Percentiles rank a stretch among this genome's conserved stretches.
Conservation (phyloP, 257 asterid genomes). For the Primulina eburnea region DNA sequence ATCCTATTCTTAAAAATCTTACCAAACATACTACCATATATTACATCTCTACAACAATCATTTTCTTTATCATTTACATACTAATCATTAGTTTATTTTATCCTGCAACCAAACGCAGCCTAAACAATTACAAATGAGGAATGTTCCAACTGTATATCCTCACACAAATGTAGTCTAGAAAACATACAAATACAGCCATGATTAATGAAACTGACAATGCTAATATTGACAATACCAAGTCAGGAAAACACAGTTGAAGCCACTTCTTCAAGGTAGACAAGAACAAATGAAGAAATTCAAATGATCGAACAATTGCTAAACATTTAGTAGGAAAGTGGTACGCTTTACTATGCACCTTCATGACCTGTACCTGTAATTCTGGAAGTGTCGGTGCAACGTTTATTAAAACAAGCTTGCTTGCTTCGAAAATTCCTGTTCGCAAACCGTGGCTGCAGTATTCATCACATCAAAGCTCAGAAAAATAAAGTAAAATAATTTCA, state of each 20-base stretch:
- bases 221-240: background rate
- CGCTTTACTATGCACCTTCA: background rate
- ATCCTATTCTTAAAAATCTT: no score
- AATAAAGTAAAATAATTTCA: conserved; percentile 3
- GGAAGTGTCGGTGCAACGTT: conserved; percentile 91
- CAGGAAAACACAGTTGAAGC: background rate
- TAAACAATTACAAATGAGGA: conserved; percentile 9
- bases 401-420: conserved; percentile 83
- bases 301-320: background rate
- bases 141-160: background rate
- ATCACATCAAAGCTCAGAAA: conserved; percentile 11
- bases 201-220: background rate
- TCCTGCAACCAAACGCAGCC: no score
- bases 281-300: conserved; percentile 3
- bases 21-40: no score
- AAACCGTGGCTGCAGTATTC: conserved; percentile 75
- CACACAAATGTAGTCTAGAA: background rate
- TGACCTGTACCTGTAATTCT: conserved; percentile 72
- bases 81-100: no score
- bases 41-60: no score
- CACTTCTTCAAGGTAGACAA: background rate
- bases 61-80: no score
- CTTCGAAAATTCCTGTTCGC: conserved; percentile 95
- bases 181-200: conserved; percentile 2
- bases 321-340: background rate